Evolutionary conservation across 768 basidiomycete species (phyloP), one percentile per base, ranked within the genome.

Genomic region (Phanerodontia chrysosporium): DNA sequence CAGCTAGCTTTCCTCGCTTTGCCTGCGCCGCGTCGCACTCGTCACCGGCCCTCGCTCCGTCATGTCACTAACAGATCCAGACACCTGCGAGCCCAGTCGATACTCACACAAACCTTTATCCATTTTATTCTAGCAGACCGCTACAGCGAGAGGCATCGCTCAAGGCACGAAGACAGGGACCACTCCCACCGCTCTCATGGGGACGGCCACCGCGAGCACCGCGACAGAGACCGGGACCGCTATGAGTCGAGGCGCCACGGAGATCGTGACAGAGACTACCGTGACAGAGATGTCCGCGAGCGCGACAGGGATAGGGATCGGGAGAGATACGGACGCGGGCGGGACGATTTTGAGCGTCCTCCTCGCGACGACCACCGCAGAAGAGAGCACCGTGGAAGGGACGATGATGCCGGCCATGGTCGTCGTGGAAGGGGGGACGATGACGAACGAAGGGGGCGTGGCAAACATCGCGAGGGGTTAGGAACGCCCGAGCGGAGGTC

Each of bases 401-500:
- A 78, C 0, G 73, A 73, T 21, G 75, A 75, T 29, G 70, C 70
- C 48, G 75, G 73, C 49, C 75, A 73, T 13, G 74, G 77, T 45
- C 75, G 76, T 58, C 71, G 78, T 24, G 71, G 69, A 29, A 7
- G 64, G 67, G 16, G 65, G 66, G 74, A 70, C 13, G 70, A 74
- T 13, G 75, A 79, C 28, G 78, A 80, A 24, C 66, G 82, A 39
- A 73, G 81, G 28, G 80, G 82, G 45, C 75, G 81, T 51, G 80
- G 81, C 49, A 80, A 79, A 45, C 80, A 79, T 28, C 77, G 81
- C 39, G 78, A 80, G 36, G 78, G 79, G 10, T 71, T 74, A 25
- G 89, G 85, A 22, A 86, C 89, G 14, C 89, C 87, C 1, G 91
- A 92, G 62, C 78, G 90, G 65, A 76, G 95, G 65, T 92, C 89